These are phyloP conservation scores for Phialophora macrospora DNA, from an alignment of 2,329 filamentous ascomycete species.

Conservation along the genomic window DNA sequence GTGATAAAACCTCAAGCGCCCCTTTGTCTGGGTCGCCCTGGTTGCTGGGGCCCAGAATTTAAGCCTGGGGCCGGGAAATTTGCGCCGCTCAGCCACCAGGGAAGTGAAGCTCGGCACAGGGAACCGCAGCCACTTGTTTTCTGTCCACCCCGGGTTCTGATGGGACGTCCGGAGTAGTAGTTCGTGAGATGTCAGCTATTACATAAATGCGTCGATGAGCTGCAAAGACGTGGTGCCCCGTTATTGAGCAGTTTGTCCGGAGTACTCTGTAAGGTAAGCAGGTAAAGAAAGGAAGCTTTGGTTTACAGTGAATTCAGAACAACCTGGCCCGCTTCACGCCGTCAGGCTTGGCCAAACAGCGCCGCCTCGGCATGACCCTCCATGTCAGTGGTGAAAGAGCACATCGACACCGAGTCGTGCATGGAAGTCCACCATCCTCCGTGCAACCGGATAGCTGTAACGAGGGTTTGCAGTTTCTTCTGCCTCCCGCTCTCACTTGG, in stretches of 20 bases:
- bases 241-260: background rate
- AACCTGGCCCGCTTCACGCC: background rate
- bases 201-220: background rate
- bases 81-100: background rate
- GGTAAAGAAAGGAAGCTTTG: background rate
- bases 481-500: conserved; percentile 16
- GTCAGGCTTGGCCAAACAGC: background rate
- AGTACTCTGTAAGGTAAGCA: background rate
- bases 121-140: background rate
- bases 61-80: conserved; percentile 2
- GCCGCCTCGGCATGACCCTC: background rate
- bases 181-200: background rate
- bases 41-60: conserved; percentile 17
- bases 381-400: background rate
- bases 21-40: conserved; percentile 6
- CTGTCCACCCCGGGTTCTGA: background rate
- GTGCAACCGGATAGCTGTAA: background rate
- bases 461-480: background rate
- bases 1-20: background rate
- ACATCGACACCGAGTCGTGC: background rate
- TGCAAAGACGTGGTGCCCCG: background rate
- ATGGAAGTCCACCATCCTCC: too few relatives aligned
- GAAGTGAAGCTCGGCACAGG: background rate
- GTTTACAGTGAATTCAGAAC: background rate
- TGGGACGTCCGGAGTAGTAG: background rate